These are phyloP conservation scores for Claviceps humidiphila DNA, from an alignment of 2,329 filamentous ascomycete genomes.

Conservation along the genomic window DNA sequence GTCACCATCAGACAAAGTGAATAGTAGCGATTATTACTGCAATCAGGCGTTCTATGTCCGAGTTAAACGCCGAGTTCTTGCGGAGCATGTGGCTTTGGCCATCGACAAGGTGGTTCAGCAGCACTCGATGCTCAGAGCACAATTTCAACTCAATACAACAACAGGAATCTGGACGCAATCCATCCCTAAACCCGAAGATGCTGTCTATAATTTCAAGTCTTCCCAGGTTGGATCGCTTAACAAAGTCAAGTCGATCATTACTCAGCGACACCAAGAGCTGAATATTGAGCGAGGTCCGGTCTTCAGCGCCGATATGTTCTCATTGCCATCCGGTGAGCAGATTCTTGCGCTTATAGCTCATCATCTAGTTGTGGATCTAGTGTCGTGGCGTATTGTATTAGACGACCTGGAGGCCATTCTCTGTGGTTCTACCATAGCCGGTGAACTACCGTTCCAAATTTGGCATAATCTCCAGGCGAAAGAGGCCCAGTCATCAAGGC, in stretches of 20 bases:
- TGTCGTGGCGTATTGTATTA: slow-evolving; percentile 31
- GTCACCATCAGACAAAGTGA: slow-evolving; percentile 1
- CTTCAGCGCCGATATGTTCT: slow-evolving; percentile 7
- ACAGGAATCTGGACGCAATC: background rate
- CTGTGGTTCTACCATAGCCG: slow-evolving; percentile 9
- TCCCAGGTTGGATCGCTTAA: background rate
- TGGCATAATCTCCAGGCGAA: slow-evolving; percentile 16
- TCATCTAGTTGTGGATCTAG: slow-evolving; percentile 29
- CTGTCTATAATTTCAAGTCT: background rate
- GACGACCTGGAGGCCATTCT: slow-evolving; percentile 29
- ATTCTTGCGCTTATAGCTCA: slow-evolving; percentile 20
- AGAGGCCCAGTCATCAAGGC: background rate
- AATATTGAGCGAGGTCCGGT: slow-evolving; percentile 11
- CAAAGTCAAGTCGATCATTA: background rate
- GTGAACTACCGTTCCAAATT: slow-evolving; percentile 20
- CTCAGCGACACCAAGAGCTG: background rate
- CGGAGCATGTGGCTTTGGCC: background rate
- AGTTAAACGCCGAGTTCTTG: background rate
- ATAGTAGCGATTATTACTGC: slow-evolving; percentile 1
- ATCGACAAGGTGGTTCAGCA: slow-evolving; percentile 1
- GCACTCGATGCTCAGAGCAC: slow-evolving; percentile 7
- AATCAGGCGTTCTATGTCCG: slow-evolving; percentile 4
- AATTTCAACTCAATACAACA: background rate
- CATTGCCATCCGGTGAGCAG: slow-evolving; percentile 8
- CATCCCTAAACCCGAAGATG: background rate